phyloP scores from a whole-genome alignment of 176 grass and related monocot genomes.

The Oryza meyeriana region DNA sequence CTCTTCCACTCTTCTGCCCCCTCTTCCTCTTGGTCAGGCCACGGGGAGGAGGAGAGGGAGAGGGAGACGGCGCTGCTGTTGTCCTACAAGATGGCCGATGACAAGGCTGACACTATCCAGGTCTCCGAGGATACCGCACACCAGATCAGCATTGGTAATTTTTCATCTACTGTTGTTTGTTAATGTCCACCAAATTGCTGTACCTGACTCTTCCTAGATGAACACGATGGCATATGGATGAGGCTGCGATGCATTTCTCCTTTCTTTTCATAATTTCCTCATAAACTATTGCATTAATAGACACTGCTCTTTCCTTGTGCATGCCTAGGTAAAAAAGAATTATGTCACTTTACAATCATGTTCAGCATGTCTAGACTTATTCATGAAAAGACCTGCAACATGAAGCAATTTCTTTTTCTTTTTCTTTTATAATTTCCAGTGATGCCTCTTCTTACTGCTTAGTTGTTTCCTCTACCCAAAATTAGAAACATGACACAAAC shows the following conservation, averaged over 20 bases:
- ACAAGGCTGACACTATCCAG: constrained; percentile 12
- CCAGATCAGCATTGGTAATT: constrained; percentile 25
- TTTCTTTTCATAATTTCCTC: background rate
- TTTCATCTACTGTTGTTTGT: background rate
- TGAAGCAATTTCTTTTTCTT: background rate
- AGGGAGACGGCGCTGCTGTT: constrained; percentile 5
- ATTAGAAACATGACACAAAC: background rate
- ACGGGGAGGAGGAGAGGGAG: background rate
- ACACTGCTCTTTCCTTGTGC: background rate
- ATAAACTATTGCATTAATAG: background rate
- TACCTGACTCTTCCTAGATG: background rate
- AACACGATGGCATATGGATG: background rate
- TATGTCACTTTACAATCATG: background rate
- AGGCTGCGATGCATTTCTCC: background rate
- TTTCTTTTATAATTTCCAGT: background rate
- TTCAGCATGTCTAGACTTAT: background rate
- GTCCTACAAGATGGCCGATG: constrained; percentile 24
- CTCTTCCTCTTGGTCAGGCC: background rate
- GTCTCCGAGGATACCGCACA: background rate
- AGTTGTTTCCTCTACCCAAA: background rate
- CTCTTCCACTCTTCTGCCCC: background rate
- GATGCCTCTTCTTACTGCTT: constrained; percentile 6
- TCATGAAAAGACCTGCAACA: background rate
- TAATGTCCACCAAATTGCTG: background rate
- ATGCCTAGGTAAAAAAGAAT: background rate